Base-by-base conservation (phyloP, 2,329 filamentous ascomycete species). In the Diaporthe vexans region DNA sequence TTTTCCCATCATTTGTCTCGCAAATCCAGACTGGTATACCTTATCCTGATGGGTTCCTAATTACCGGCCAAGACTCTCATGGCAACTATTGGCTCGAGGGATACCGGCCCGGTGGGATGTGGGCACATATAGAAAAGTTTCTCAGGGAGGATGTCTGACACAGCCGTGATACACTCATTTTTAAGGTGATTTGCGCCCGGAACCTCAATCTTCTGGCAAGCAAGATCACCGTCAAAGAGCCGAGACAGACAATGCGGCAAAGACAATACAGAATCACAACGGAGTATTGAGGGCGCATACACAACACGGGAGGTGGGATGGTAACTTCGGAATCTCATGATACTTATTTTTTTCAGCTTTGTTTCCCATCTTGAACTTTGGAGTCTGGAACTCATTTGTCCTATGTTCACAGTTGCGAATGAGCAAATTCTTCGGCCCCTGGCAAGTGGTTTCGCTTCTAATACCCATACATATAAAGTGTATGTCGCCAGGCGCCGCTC, bases 31-130 rank as follows among this genome's bases (percentile, higher is more conserved):
- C 73, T 3, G 77, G 77, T 0, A 76, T 79, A 3, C 57, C 74
- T 33, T 78, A 80, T 61, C 78, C 78, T 4, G 77, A 82, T 35
- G 79, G 78, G 2, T 79, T 81, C 69, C 75, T 77, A 15, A 78
- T 82, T 35, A 74, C 79, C 24, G 81, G 81, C 9, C 79, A 81
- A 76, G 80, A 82, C 52, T 59, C 59, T 9, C 72, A 77, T 37
- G 79, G 80, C 0, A 81, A 82, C 72, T 81, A 80, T 54, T 81
- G 80, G 80, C 58, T 80, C 3, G 79, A 76, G 7, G 80, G 78
- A 11, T 80, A 77, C 67, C 76, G 77, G 68, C 73, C 76, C 24
- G 78, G 77, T 59, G 78, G 79, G 1, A 74, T 77, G 21, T 81
- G 80, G 80, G 76, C 56, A 2, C 74, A 76, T 57, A 75, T 80